Conservation (phyloP, 345 rosid species). For the Eucalyptus globulus region DNA sequence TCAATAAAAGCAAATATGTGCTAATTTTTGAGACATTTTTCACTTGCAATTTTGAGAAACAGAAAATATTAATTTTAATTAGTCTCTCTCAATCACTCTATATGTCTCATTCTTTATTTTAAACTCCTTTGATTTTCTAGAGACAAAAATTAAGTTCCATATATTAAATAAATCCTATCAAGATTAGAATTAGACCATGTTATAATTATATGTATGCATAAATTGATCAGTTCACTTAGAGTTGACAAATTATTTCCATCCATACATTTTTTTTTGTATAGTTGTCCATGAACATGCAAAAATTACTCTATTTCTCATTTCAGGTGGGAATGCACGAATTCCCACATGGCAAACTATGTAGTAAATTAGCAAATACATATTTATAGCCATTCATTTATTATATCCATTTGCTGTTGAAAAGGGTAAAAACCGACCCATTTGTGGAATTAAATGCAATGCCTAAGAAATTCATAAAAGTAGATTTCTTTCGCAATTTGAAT, state of each 20-base stretch:
- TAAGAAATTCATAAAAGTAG: not conserved
- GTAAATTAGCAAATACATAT: too few relatives aligned
- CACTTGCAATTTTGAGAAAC: not conserved
- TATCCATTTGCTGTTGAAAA: not conserved
- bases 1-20: not conserved
- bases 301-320: not conserved
- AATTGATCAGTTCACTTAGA: not conserved
- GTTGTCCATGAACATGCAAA: not conserved
- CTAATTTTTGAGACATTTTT: not conserved
- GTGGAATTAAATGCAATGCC: not conserved
- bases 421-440: not conserved
- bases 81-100: not conserved
- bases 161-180: not conserved
- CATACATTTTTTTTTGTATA: not conserved
- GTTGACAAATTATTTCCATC: fast-evolving
- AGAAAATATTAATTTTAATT: not conserved
- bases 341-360: too few relatives aligned
- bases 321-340: not conserved
- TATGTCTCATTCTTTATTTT: not conserved
- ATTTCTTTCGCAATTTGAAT: not conserved
- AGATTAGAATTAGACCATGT: not conserved
- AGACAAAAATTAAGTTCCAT: not conserved
- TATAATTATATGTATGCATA: not conserved
- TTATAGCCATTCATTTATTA: not conserved
- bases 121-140: not conserved